Evolutionary conservation across 805 yeast species (phyloP).

Genomic region (Yarrowia sp.): DNA sequence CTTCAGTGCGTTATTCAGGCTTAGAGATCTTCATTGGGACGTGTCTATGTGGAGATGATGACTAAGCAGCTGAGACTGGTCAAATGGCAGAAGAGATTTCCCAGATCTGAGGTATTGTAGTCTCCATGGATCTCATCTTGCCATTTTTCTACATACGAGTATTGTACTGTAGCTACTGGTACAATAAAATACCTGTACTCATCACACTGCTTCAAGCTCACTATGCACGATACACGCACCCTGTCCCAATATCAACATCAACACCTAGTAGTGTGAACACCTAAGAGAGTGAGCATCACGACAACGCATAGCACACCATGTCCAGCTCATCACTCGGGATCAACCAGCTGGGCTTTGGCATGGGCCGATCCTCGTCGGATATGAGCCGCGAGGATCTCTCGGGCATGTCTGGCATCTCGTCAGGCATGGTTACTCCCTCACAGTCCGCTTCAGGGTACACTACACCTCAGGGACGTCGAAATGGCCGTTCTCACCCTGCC

Average conservation of each 20-base stretch:
- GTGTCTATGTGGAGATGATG: too few species aligned
- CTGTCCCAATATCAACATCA: slow-evolving; percentile 18
- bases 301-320: background rate
- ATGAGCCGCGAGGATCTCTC: slow-evolving; percentile 26
- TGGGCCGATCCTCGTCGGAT: slow-evolving; percentile 34
- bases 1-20: too few species aligned
- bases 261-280: background rate
- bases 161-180: too few species aligned
- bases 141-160: too few species aligned
- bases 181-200: too few species aligned
- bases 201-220: too few species aligned
- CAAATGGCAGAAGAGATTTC: too few species aligned
- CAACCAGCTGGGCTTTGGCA: slow-evolving; percentile 13
- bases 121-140: too few species aligned
- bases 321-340: slow-evolving; percentile 24
- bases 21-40: too few species aligned
- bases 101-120: too few species aligned
- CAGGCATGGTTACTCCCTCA: slow-evolving; percentile 9
- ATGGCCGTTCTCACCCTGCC: slow-evolving; percentile 21
- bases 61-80: too few species aligned
- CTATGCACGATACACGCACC: background rate
- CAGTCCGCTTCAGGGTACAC: slow-evolving; percentile 27
- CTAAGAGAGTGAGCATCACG: too few species aligned
- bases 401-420: slow-evolving; percentile 14
- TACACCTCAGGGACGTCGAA: slow-evolving; percentile 26